These are phyloP conservation scores for Fraxinus nigra DNA, from an alignment of 305 asterid genomes.

Conservation along the genomic window DNA sequence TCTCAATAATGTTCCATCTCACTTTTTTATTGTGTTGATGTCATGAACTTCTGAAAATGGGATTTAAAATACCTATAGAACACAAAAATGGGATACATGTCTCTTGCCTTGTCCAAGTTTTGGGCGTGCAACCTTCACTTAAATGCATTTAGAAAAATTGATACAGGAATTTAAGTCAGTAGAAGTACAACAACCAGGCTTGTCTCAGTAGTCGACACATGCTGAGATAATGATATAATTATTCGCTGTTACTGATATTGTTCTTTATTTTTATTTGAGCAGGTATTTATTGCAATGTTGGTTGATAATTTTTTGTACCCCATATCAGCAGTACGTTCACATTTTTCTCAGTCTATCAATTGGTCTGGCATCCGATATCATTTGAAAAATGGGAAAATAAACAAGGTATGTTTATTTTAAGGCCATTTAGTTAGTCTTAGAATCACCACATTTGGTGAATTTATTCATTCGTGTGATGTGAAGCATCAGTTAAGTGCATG, in stretches of 20 bases:
- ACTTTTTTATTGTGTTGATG: neutral
- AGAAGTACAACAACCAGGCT: neutral
- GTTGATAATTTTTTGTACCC: constrained; percentile 95
- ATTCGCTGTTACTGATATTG: constrained; percentile 17
- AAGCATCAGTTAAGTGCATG: neutral
- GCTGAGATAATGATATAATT: neutral
- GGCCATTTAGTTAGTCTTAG: neutral
- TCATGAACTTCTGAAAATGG: neutral
- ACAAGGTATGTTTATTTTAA: constrained; percentile 49
- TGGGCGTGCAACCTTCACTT: neutral
- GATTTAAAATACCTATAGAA: neutral
- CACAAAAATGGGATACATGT: neutral
- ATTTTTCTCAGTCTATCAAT: constrained; percentile 83
- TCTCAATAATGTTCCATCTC: neutral
- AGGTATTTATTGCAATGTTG: constrained; percentile 91
- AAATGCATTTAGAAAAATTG: neutral
- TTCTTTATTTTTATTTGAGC: constrained; percentile 36
- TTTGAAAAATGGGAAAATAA: constrained; percentile 81
- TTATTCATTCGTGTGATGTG: neutral
- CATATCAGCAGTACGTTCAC: constrained; percentile 83
- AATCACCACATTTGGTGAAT: neutral
- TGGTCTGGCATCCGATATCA: constrained; percentile 98
- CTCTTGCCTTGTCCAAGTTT: neutral
- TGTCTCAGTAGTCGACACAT: neutral
- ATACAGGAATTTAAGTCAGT: neutral